A percentile compares a stretch with the other conserved stretches of the same genome.
Conservation (phyloP, 345 rosid genomes). For the Moricandia moricandioides region DNA sequence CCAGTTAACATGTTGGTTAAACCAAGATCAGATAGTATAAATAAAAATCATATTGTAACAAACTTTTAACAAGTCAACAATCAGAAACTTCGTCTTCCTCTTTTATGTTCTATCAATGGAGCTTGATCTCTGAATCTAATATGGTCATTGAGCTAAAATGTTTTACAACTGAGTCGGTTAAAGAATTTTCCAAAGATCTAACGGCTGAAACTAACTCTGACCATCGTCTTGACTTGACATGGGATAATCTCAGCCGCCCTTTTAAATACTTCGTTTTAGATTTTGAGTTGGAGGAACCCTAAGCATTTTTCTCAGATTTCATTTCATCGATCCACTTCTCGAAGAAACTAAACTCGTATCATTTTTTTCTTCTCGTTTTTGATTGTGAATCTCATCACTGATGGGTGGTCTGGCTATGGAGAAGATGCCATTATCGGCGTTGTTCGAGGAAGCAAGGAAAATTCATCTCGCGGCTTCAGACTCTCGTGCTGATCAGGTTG, state of each 20-base stretch:
- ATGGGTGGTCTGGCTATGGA: slow-evolving; percentile 54
- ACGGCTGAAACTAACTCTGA: neutral
- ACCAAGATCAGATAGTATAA: no score
- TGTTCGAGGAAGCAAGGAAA: slow-evolving; percentile 78
- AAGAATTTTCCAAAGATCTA: slow-evolving; percentile 2
- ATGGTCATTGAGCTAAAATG: neutral
- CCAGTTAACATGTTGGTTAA: no score
- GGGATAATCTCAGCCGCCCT: neutral
- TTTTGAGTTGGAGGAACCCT: neutral
- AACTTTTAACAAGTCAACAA: no score
- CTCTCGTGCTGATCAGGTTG: slow-evolving; percentile 68
- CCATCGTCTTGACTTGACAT: neutral
- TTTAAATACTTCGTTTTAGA: neutral
- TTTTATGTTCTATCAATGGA: no score
- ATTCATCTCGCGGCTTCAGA: slow-evolving; percentile 61
- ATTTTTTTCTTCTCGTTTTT: neutral
- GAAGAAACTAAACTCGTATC: neutral
- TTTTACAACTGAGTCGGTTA: slow-evolving; percentile 12
- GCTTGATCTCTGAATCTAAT: no score
- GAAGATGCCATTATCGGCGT: slow-evolving; percentile 61
- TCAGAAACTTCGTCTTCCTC: no score
- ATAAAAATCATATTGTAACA: no score
- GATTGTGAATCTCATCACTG: neutral
- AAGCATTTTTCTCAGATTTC: neutral
- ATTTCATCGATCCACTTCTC: slow-evolving; percentile 6